Evolutionary conservation across 2,329 filamentous ascomycete species (phyloP).

Genomic region (Neonectria coccinea): DNA sequence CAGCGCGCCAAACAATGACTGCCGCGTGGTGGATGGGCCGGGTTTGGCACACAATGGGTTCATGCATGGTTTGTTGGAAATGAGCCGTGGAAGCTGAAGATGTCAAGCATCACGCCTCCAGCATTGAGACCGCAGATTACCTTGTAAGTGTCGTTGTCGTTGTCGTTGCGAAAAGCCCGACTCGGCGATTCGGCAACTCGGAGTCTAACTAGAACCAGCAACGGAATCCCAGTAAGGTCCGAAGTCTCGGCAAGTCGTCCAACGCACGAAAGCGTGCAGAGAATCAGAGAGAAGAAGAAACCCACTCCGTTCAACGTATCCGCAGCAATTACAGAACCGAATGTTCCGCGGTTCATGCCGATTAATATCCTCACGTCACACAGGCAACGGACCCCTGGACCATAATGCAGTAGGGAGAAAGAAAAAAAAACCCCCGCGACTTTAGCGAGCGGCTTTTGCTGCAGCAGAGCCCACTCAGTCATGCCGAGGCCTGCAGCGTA

Average conservation of each 20-base stretch:
- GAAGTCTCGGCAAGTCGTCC: background rate
- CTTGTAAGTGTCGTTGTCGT: background rate
- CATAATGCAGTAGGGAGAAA: background rate
- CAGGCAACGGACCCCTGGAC: background rate
- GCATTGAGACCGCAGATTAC: background rate
- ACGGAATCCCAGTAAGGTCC: background rate
- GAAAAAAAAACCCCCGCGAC: background rate
- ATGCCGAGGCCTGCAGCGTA: conserved; percentile 17
- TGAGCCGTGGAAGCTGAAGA: background rate
- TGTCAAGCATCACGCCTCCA: conserved; percentile 2
- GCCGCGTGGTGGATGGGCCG: conserved; percentile 13
- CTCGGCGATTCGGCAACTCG: background rate
- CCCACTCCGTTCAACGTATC: background rate
- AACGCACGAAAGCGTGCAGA: background rate
- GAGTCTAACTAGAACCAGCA: background rate
- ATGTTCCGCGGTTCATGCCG: conserved; percentile 2
- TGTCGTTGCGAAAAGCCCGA: background rate
- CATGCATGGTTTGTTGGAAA: conserved; percentile 22
- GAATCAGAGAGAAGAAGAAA: background rate
- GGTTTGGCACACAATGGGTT: conserved; percentile 17
- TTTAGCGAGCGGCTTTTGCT: conserved; percentile 15
- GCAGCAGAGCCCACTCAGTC: conserved; percentile 2
- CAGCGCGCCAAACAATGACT: conserved; percentile 2
- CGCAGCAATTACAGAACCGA: conserved; percentile 4
- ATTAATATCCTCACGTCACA: conserved; percentile 19